phyloP scores from a whole-genome alignment of 1,284 basidiomycete species.

The Ceratobasidium theobromae region DNA sequence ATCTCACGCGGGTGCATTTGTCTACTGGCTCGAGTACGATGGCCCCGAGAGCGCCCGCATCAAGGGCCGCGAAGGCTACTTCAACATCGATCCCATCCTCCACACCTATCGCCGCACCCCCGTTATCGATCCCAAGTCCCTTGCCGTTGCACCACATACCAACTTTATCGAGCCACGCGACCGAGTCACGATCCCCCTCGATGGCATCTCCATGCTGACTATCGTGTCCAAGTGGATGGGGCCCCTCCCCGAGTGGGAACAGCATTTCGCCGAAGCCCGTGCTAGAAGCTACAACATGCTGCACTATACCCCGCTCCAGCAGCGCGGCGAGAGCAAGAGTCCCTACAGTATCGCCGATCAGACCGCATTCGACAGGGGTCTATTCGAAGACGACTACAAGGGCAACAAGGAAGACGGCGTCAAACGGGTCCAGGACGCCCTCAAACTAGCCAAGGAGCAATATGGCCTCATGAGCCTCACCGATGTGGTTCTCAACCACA shows the following conservation, averaged over 20 bases:
- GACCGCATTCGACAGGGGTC: conserved; percentile 70
- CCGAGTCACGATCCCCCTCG: conserved; percentile 70
- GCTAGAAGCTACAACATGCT: conserved; percentile 94
- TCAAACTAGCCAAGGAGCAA: conserved; percentile 73
- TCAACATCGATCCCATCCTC: conserved; percentile 92
- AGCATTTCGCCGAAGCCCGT: conserved; percentile 77
- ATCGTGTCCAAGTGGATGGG: conserved; percentile 98
- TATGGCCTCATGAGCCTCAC: conserved; percentile 87
- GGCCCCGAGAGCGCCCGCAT: conserved; percentile 54
- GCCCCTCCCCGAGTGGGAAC: conserved; percentile 69
- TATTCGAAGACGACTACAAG: conserved; percentile 57
- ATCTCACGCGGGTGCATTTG: conserved; percentile 91
- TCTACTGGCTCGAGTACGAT: conserved; percentile 92
- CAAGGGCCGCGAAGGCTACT: conserved; percentile 85
- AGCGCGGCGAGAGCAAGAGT: conserved; percentile 81
- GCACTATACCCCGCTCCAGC: conserved; percentile 91
- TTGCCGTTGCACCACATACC: conserved; percentile 46
- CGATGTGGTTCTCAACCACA: conserved; percentile 94
- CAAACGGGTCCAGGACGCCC: conserved; percentile 58
- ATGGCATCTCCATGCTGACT: conserved; percentile 83
- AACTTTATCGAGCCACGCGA: conserved; percentile 39
- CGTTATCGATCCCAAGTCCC: conserved; percentile 62
- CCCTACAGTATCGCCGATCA: conserved; percentile 93
- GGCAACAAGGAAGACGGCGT: conserved; percentile 56
- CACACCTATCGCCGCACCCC: conserved; percentile 67